Evolutionary conservation across 306 rosid genomes (phyloP).

Genomic region (Echinosophora koreensis): DNA sequence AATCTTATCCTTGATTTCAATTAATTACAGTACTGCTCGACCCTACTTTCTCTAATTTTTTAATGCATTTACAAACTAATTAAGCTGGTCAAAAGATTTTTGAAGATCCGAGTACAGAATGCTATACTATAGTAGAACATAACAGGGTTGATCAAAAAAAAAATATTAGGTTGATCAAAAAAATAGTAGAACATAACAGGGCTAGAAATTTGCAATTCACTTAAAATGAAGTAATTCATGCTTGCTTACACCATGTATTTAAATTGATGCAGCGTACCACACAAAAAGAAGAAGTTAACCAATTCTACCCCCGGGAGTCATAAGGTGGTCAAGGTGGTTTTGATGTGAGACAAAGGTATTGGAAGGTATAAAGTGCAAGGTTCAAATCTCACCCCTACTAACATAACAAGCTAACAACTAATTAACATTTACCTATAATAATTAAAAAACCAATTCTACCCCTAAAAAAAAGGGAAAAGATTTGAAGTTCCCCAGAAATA

Average conservation of each 20-base stretch:
- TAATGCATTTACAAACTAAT: constrained; percentile 1
- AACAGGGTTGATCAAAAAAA: no score
- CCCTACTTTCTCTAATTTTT: constrained; percentile 3
- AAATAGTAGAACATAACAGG: not conserved
- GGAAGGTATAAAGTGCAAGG: no score
- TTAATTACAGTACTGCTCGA: not conserved
- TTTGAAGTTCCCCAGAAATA: no score
- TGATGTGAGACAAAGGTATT: no score
- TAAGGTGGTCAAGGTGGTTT: no score
- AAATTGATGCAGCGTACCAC: not conserved
- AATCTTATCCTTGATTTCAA: constrained; percentile 22
- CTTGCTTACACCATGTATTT: not conserved
- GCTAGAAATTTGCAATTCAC: not conserved
- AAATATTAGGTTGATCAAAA: no score
- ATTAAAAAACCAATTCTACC: not conserved
- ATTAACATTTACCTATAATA: no score
- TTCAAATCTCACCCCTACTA: no score
- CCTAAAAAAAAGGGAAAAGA: no score
- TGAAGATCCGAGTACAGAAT: not conserved
- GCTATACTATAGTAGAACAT: not conserved
- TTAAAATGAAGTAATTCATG: not conserved
- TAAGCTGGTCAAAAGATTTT: not conserved
- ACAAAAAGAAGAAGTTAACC: not conserved
- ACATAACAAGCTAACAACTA: no score
- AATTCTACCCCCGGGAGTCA: no score